Percentiles rank a stretch among this genome's conserved stretches.
phyloP scores from a whole-genome alignment of 1,139 yeast species.

The Zhuliangozyma blackwelliae region DNA sequence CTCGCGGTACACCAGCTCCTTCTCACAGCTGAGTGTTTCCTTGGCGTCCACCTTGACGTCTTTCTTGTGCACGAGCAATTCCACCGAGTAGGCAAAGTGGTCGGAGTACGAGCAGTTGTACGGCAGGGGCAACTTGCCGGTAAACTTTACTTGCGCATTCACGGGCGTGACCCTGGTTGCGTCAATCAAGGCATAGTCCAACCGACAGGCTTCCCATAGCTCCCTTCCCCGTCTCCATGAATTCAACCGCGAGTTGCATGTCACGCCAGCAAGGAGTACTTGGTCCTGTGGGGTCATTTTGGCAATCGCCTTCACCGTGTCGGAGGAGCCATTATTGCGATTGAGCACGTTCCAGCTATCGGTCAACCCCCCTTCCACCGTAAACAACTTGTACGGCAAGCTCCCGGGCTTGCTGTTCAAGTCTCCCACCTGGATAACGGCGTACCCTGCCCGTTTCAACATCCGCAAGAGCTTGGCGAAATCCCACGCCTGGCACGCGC shows the following conservation, averaged over 20 bases:
- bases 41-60: constrained; percentile 2
- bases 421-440: constrained; percentile 89
- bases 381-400: constrained; percentile 71
- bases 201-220: constrained; percentile 75
- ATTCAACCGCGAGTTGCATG: constrained; percentile 83
- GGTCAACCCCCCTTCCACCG: constrained; percentile 60
- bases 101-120: constrained; percentile 76
- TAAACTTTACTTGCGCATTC: constrained; percentile 66
- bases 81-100: constrained; percentile 83
- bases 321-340: constrained; percentile 15
- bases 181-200: constrained; percentile 86
- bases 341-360: constrained; percentile 83
- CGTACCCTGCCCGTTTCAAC: constrained; percentile 70
- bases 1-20: constrained; percentile 48
- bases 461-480: constrained; percentile 63
- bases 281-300: constrained; percentile 63
- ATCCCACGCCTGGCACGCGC: constrained; percentile 98
- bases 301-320: constrained; percentile 38
- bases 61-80: constrained; percentile 24
- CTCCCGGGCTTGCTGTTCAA: constrained; percentile 86
- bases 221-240: constrained; percentile 73
- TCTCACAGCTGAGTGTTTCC: constrained; percentile 7
- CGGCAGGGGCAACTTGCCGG: constrained; percentile 56
- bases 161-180: constrained; percentile 46
- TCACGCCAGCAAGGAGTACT: constrained; percentile 68